Conservation (phyloP, 2,329 filamentous ascomycete species). For the Fusarium fracticaudum region DNA sequence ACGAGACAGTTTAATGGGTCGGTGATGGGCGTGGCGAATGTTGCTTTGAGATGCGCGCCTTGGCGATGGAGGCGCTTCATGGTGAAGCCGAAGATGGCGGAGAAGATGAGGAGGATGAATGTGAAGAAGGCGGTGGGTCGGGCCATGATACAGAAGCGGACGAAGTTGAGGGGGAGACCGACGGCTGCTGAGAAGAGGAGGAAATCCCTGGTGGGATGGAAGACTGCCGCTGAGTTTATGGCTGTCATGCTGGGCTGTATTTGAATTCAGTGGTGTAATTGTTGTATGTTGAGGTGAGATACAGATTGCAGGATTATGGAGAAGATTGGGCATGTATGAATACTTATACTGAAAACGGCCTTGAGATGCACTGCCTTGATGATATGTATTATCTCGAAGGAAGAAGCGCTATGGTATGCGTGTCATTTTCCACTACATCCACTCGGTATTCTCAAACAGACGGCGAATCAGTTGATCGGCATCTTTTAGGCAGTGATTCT, state of each 20-base stretch:
- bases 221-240: neutral
- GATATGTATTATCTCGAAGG: neutral
- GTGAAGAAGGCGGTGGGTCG: neutral
- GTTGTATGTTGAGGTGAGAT: neutral
- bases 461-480: neutral
- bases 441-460: neutral
- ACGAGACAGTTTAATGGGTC: neutral
- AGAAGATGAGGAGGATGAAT: neutral
- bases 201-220: neutral
- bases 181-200: neutral
- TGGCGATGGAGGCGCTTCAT: neutral
- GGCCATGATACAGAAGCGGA: slow-evolving; percentile 1
- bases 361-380: neutral
- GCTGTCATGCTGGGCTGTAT: neutral
- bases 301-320: too few species aligned
- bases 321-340: too few species aligned
- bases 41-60: neutral
- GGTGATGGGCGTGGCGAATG: neutral
- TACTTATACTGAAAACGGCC: neutral
- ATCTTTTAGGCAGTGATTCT: neutral
- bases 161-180: neutral
- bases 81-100: neutral
- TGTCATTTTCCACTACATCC: neutral
- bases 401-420: fast-evolving
- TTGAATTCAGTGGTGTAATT: fast-evolving